Conservation (phyloP, 495 filamentous ascomycete species). For the Xylaria acuta region DNA sequence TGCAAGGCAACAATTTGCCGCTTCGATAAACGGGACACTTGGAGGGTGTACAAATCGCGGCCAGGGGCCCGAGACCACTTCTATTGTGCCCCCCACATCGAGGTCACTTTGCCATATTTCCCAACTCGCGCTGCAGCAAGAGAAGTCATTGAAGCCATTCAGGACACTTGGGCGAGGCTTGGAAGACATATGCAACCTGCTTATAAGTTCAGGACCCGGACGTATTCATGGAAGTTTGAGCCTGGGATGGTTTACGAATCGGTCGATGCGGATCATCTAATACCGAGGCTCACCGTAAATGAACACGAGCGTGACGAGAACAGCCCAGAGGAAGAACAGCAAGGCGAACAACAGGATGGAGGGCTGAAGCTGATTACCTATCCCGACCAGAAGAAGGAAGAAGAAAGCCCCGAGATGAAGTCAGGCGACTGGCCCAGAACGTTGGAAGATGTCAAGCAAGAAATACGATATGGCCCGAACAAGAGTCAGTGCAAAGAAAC, state of each 20-base stretch:
- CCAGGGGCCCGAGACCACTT: conserved; percentile 14
- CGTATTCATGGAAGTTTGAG: conserved; percentile 22
- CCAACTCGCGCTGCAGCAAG: conserved; percentile 12
- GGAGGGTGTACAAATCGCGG: conserved; percentile 20
- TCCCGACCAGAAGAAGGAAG: not conserved
- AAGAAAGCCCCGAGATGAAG: conserved; percentile 6
- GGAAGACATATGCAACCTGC: conserved; percentile 24
- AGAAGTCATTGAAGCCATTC: conserved; percentile 19
- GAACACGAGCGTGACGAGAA: not conserved
- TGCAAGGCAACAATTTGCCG: conserved; percentile 20
- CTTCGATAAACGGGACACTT: conserved; percentile 19
- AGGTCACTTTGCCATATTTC: conserved; percentile 14
- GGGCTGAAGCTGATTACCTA: conserved; percentile 11
- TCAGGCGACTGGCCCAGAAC: not conserved
- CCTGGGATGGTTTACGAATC: conserved; percentile 21
- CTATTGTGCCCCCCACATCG: conserved; percentile 25
- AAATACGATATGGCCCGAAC: conserved; percentile 7
- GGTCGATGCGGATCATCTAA: conserved; percentile 9
- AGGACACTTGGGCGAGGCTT: not conserved
- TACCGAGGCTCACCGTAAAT: not conserved
- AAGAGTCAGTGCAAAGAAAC: conserved; percentile 16
- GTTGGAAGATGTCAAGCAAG: conserved; percentile 5
- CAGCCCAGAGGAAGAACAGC: not conserved
- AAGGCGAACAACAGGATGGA: not conserved
- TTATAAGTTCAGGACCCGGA: conserved; percentile 18